Evolutionary conservation across 148 eudicot species (phyloP).

Genomic region (Fagopyrum homotropicum): DNA sequence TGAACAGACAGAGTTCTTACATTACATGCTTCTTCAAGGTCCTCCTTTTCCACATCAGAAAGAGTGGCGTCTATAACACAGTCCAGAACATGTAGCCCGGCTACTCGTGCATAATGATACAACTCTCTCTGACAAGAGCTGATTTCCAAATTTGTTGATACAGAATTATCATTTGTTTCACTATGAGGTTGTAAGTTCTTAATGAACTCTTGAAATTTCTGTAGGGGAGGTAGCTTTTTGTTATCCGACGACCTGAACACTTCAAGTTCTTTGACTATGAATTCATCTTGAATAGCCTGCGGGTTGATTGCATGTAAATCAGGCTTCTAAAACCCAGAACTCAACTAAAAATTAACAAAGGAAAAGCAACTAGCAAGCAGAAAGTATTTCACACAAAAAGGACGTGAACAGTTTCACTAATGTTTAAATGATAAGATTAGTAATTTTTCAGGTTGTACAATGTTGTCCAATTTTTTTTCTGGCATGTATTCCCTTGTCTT

Average conservation of each 20-base stretch:
- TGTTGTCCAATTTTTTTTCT: neutral
- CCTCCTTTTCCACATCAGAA: constrained; percentile 62
- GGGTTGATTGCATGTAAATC: constrained; percentile 12
- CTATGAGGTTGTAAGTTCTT: constrained; percentile 30
- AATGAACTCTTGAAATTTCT: constrained; percentile 41
- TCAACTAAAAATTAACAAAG: neutral
- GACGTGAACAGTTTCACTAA: constrained; percentile 10
- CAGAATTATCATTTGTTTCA: constrained; percentile 24
- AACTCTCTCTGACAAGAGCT: constrained; percentile 68
- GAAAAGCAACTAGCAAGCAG: neutral
- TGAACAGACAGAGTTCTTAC: constrained; percentile 32
- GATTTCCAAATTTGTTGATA: constrained; percentile 30
- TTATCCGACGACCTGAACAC: constrained; percentile 35
- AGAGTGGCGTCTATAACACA: constrained; percentile 75
- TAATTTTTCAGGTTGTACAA: neutral
- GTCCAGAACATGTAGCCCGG: constrained; percentile 80
- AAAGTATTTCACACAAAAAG: neutral
- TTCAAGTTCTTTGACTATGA: constrained; percentile 60
- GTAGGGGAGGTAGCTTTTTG: constrained; percentile 55
- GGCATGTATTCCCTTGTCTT: neutral
- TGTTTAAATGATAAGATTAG: constrained; percentile 8
- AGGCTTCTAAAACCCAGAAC: neutral
- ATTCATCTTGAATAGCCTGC: constrained; percentile 76
- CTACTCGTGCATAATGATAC: constrained; percentile 87
- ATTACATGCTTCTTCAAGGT: constrained; percentile 72